Conservation (phyloP, 1,284 basidiomycete genomes). For the Leccinum holopus region DNA sequence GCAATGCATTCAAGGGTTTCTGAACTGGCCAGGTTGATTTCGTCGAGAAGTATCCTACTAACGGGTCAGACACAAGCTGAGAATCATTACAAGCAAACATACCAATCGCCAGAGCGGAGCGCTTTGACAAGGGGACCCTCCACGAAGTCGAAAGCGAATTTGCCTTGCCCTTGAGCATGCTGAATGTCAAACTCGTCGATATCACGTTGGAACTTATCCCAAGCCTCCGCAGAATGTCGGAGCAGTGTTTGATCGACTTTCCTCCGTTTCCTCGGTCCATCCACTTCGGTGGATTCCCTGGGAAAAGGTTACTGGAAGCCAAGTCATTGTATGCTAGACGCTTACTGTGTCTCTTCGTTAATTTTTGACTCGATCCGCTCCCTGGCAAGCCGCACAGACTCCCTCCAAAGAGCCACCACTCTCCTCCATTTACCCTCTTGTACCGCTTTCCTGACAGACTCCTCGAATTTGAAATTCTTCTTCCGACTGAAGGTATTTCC, state of each 20-base stretch:
- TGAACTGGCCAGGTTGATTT: conserved; percentile 92
- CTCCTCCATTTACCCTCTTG: conserved; percentile 85
- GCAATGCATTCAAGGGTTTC: conserved; percentile 96
- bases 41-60: conserved; percentile 88
- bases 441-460: conserved; percentile 82
- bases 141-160: conserved; percentile 92
- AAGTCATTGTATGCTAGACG: conserved; percentile 11
- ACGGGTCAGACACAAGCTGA: conserved; percentile 5
- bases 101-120: conserved; percentile 90
- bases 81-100: conserved; percentile 26
- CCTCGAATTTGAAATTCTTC: conserved; percentile 88
- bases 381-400: conserved; percentile 70
- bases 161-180: conserved; percentile 81
- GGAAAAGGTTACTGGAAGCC: conserved; percentile 4
- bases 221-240: conserved; percentile 53
- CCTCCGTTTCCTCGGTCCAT: conserved; percentile 70
- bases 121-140: conserved; percentile 97
- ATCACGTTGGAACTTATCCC: conserved; percentile 73
- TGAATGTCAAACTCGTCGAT: conserved; percentile 84
- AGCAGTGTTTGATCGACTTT: conserved; percentile 56
- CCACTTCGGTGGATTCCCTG: conserved; percentile 34
- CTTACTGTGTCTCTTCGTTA: conserved; percentile 45
- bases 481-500: conserved; percentile 85
- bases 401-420: conserved; percentile 82
- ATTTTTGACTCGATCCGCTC: conserved; percentile 53